Base-by-base conservation (phyloP, 768 basidiomycete genomes). In the Chalciporus sphaerocephalus region DNA sequence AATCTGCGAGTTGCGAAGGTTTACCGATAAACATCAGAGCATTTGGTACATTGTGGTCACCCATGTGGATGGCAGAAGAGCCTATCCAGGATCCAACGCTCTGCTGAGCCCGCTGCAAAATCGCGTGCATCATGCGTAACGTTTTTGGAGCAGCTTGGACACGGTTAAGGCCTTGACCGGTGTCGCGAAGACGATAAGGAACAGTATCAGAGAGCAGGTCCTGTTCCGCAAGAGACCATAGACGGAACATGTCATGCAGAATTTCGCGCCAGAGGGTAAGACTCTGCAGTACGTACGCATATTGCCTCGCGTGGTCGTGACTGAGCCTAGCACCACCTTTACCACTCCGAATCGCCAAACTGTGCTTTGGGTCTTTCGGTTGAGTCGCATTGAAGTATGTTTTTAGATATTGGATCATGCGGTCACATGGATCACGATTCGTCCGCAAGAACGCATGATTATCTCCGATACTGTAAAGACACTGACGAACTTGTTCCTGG, bases 131-230 rank as follows among this genome's bases (percentile, higher is more conserved):
- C 81, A 88, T 83, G 22, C 86, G 81, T n/a, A 87, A 82, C 3
- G 90, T 92, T 64, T 91, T 92, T 11, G 90, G 90, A 3, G 90
- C 79, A 0, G 82, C 79, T 61, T 92, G 90, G 10, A 92, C 88
- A 36, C 90, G 84, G 67, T 92, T 92, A 43, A 92, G 74, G n/a
- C 90, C 90, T 57, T 92, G 90, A 21, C 90, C 90, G 0, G 90
- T 92, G 61, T 92, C 90, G 22, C 90, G 82, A 30, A 92, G 73
- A 23, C 90, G 85, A 62, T 92, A 92, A 3, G 80, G 61, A 32
- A 84, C 70, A 17, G 71, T 80, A 57, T 90, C 82, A 6, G 86
- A 82, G n/a, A 92, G 74, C 12, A 92, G 64, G 53, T 92, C 90
- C 50, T 84, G 79, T 58, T 92, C 90, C 0, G 87, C 80, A 2